These are phyloP conservation scores for Diaporthe humulicola DNA, from an alignment of 2,329 filamentous ascomycete genomes.

Conservation along the genomic window DNA sequence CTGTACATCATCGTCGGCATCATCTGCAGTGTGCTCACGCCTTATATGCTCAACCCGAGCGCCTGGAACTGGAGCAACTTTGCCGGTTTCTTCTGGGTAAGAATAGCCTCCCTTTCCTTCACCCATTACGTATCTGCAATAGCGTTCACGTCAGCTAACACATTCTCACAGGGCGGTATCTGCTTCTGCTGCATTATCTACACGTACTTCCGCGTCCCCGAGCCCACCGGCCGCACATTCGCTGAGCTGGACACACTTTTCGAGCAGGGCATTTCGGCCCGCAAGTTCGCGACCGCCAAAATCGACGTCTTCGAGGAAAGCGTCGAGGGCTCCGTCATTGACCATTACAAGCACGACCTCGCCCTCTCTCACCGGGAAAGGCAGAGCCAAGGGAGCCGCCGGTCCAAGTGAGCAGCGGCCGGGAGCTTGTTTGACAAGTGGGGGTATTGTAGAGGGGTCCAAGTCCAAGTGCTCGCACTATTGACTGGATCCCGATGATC, in stretches of 20 bases:
- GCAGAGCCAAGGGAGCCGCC: slow-evolving; percentile 35
- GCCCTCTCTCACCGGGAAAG: slow-evolving; percentile 48
- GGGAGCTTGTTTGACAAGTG: too few species aligned
- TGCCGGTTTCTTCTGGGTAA: slow-evolving; percentile 87
- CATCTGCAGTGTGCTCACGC: slow-evolving; percentile 83
- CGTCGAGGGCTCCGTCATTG: slow-evolving; percentile 62
- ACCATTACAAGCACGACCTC: slow-evolving; percentile 61
- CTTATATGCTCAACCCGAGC: slow-evolving; percentile 91
- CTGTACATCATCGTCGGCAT: slow-evolving; percentile 87
- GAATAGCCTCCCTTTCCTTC: slow-evolving; percentile 41
- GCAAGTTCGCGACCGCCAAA: slow-evolving; percentile 76
- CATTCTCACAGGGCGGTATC: slow-evolving; percentile 69
- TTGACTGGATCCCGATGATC: not conserved
- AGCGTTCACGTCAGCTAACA: slow-evolving; percentile 39
- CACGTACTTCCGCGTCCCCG: slow-evolving; percentile 84
- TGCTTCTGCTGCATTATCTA: slow-evolving; percentile 87
- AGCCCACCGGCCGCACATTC: slow-evolving; percentile 84
- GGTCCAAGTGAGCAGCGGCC: not conserved
- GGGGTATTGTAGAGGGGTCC: too few species aligned
- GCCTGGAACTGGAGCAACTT: slow-evolving; percentile 92
- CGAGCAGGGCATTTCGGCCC: slow-evolving; percentile 77
- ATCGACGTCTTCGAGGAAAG: slow-evolving; percentile 69
- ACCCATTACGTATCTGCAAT: slow-evolving; percentile 2
- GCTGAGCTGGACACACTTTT: slow-evolving; percentile 90
- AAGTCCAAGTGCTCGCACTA: rapidly evolving